phyloP scores from a whole-genome alignment of 768 basidiomycete genomes.

The Trametes gibbosa region DNA sequence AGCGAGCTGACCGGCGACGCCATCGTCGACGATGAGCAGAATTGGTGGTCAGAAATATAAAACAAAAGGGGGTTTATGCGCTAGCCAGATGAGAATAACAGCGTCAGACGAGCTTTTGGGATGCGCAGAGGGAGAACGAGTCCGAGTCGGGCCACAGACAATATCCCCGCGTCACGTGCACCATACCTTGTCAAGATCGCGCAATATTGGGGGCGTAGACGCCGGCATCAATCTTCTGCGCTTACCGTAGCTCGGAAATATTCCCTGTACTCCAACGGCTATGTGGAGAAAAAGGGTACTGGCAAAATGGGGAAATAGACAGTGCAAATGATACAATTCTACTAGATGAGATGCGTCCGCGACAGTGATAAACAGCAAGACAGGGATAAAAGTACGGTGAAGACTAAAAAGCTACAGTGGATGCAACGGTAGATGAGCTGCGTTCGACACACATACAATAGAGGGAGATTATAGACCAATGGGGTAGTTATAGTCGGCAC shows the following conservation, averaged over 20 bases:
- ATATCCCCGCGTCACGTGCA: constrained; percentile 20
- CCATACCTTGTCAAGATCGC: constrained; percentile 9
- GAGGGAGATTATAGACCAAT: background rate
- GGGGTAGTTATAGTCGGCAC: background rate
- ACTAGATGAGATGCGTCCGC: constrained; percentile 9
- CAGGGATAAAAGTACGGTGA: background rate
- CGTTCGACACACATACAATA: constrained; percentile 3
- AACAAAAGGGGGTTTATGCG: background rate
- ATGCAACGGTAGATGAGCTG: constrained; percentile 4
- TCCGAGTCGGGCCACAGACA: constrained; percentile 10
- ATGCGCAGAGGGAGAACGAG: background rate
- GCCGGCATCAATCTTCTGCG: background rate
- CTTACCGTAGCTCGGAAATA: too few species aligned
- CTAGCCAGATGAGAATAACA: background rate
- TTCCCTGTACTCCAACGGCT: too few species aligned
- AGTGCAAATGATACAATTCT: constrained; percentile 12
- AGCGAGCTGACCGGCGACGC: background rate
- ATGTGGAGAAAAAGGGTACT: too few species aligned
- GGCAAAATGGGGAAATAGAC: background rate
- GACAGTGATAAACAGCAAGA: background rate
- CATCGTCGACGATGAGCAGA: constrained; percentile 2
- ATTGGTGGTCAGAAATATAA: background rate
- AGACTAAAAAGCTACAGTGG: constrained; percentile 19
- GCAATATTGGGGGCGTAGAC: constrained; percentile 8
- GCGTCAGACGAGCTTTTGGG: constrained; percentile 10